Base-by-base conservation (phyloP, 1,139 yeast species). In the Geotrichum citri-aurantii region DNA sequence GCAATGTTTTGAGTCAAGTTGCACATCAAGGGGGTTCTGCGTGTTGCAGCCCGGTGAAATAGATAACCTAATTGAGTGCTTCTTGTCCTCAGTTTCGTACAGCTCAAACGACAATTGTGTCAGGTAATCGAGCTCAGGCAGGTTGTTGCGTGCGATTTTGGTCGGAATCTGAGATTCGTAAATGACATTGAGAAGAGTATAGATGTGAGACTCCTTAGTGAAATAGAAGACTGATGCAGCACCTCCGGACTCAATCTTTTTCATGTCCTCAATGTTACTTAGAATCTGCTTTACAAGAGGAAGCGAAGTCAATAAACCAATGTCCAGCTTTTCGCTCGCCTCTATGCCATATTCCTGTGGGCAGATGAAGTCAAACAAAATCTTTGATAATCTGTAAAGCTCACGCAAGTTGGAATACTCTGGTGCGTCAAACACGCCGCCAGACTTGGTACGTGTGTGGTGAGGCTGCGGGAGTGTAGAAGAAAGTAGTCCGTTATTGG, bases 331-430 rank as follows among this genome's bases (percentile, higher is more conserved):
- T 71, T 95, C 99, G 69, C 88, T 88, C 68, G 91, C 96, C 64
- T 92, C 92, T 65, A 95, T 95, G 64, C 99, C 99, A 70, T 95
- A 95, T 70, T 95, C 99, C 73, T 95, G 98, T 12, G 99, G 99
- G 73, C 99, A 93, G 57, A 95, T 91, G 68, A 93, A 93, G 74
- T 95, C 99, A 75, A 95, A 95, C 64, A 95, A 76, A 3, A 95
- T 97, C 72, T 95, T 95, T 0, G 97, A 89, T 58, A 95, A 78
- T 63, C 93, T 79, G 72, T 92, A 95, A 59, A 95, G 79, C 69
- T 95, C 99, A 65, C 98, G 81, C 61, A 95, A 78, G 63, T 90
- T 81, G 27, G 88, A 86, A 71, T 81, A 91, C 56, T 87, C 85
- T 2, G 91, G 85, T 64, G 85, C 87, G 69, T 89, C 96, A 72